phyloP scores from a whole-genome alignment of 2,329 filamentous ascomycete genomes.

The Proliferodiscus dingleyae region DNA sequence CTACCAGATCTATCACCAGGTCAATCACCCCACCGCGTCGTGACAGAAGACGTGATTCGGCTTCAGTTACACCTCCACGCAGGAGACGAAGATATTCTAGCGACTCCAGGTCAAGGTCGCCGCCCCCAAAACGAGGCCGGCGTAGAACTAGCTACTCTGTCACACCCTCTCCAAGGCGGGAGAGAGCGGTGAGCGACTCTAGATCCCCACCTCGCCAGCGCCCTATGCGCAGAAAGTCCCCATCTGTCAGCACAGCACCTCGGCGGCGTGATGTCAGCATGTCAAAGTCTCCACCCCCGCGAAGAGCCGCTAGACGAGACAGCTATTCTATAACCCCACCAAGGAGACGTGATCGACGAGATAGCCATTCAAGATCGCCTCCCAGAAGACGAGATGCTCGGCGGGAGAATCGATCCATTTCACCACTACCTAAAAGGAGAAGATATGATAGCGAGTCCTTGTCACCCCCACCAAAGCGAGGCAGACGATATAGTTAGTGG shows the following conservation, averaged over 20 bases:
- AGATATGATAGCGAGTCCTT: slow-evolving; percentile 25
- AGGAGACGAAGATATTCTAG: slow-evolving; percentile 17
- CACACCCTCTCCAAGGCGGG: slow-evolving; percentile 19
- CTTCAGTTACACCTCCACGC: slow-evolving; percentile 22
- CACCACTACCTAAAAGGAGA: slow-evolving; percentile 26
- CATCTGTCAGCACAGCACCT: slow-evolving; percentile 23
- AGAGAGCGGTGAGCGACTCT: slow-evolving; percentile 15
- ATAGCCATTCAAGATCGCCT: slow-evolving; percentile 21
- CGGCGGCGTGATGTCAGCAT: slow-evolving; percentile 17
- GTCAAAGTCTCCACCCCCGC: slow-evolving; percentile 21
- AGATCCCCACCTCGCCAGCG: slow-evolving; percentile 18
- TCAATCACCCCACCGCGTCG: slow-evolving; percentile 20
- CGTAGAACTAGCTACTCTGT: slow-evolving; percentile 18
- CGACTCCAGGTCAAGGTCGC: slow-evolving; percentile 26
- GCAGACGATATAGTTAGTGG: slow-evolving; percentile 23
- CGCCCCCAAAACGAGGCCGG: slow-evolving; percentile 12
- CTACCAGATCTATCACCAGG: slow-evolving; percentile 24
- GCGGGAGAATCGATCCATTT: slow-evolving; percentile 21
- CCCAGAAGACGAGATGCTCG: slow-evolving; percentile 10
- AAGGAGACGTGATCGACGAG: slow-evolving; percentile 12
- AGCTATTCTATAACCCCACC: slow-evolving; percentile 17
- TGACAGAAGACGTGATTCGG: slow-evolving; percentile 9
- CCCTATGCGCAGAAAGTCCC: slow-evolving; percentile 17
- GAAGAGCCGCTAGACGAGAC: slow-evolving; percentile 9
- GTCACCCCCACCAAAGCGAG: slow-evolving; percentile 29